Evolutionary conservation across 163 green algal genomes (phyloP).

Genomic region (Chlamydomonas reinhardtii): DNA sequence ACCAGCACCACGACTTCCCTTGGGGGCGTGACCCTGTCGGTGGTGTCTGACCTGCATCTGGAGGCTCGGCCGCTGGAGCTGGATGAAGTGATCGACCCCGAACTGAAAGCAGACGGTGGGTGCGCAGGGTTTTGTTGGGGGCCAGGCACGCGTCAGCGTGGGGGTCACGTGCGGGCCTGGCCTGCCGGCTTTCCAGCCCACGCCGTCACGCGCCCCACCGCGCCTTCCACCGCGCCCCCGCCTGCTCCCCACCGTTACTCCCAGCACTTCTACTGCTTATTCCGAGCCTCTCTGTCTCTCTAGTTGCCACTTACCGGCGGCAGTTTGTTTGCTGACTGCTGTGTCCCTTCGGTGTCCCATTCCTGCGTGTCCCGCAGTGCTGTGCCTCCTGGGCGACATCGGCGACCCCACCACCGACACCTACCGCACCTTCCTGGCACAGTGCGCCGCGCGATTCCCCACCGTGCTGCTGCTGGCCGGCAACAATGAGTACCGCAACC

Average conservation of each 20-base stretch:
- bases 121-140: not conserved
- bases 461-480: constrained; percentile 44
- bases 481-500: constrained; percentile 50
- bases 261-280: too few species aligned
- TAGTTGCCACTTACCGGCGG: too few species aligned
- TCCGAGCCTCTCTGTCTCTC: too few species aligned
- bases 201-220: too few species aligned
- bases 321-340: too few species aligned
- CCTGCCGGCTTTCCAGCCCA: not conserved
- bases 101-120: constrained; percentile 2
- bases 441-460: constrained; percentile 18
- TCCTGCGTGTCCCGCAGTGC: not conserved
- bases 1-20: too few species aligned
- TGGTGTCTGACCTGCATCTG: constrained; percentile 37
- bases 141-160: too few species aligned
- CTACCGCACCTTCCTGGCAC: constrained; percentile 12
- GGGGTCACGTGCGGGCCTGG: too few species aligned
- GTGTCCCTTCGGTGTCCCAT: too few species aligned
- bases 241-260: too few species aligned
- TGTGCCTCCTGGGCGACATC: constrained; percentile 44
- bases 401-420: constrained; percentile 24
- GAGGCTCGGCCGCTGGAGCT: constrained; percentile 17
- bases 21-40: not conserved
- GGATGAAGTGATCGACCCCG: constrained; percentile 4
- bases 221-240: too few species aligned